A percentile compares a stretch with the other conserved stretches of the same genome.
Evolutionary conservation across 768 basidiomycete genomes (phyloP).

Genomic region (Phaffia tasmanica): DNA sequence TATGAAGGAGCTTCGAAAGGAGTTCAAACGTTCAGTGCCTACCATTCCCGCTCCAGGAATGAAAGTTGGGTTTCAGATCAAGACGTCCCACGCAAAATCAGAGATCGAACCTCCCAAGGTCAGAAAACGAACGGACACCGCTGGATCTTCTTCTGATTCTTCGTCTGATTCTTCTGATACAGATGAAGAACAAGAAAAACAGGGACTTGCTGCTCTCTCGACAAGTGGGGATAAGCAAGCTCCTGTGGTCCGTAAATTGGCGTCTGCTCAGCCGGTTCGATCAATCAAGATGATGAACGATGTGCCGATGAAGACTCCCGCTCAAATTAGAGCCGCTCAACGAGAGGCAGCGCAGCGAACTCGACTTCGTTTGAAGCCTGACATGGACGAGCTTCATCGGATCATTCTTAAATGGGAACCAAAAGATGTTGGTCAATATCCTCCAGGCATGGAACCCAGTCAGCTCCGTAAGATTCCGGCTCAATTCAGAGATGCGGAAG

Average conservation of each 20-base stretch:
- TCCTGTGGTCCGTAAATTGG: background rate
- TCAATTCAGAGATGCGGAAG: conserved; percentile 51
- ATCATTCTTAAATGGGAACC: conserved; percentile 78
- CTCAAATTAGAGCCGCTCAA: conserved; percentile 42
- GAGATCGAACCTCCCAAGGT: background rate
- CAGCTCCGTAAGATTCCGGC: conserved; percentile 46
- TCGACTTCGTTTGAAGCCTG: conserved; percentile 64
- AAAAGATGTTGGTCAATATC: conserved; percentile 9
- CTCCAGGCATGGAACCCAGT: conserved; percentile 41
- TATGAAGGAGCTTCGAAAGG: no score
- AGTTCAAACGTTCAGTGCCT: background rate
- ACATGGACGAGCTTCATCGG: conserved; percentile 66
- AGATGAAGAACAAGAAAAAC: conserved; percentile 11
- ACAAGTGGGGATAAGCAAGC: background rate
- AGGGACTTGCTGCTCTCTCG: conserved; percentile 17
- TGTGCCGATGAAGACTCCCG: conserved; percentile 41
- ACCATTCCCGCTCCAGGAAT: conserved; percentile 1
- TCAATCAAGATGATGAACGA: conserved; percentile 39
- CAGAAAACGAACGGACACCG: conserved; percentile 16
- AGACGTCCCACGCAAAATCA: conserved; percentile 7
- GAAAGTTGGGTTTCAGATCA: conserved; percentile 13
- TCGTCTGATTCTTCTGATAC: conserved; percentile 18
- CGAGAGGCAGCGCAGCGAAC: conserved; percentile 54
- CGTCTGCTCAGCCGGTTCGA: background rate
- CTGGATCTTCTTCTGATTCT: conserved; percentile 16